phyloP scores from a whole-genome alignment of 2,329 filamentous ascomycete species.

The Fusarium concolor region DNA sequence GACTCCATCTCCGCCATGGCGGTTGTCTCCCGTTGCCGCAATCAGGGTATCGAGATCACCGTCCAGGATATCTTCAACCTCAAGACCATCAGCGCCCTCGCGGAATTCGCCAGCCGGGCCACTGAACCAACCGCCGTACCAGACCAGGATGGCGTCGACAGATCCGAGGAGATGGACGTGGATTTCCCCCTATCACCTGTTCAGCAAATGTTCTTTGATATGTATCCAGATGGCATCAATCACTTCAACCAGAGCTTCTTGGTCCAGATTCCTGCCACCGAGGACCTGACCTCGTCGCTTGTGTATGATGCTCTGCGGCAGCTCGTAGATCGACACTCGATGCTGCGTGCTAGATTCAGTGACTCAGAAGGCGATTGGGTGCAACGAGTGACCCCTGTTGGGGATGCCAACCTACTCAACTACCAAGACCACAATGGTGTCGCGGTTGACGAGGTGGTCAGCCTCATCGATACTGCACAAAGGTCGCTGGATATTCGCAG shows the following conservation, averaged over 20 bases:
- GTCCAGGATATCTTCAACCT: neutral
- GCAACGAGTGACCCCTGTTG: neutral
- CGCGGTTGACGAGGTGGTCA: neutral
- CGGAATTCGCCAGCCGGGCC: neutral
- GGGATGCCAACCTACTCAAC: neutral
- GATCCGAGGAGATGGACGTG: neutral
- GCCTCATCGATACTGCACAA: neutral
- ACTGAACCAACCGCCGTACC: neutral
- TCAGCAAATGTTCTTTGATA: neutral
- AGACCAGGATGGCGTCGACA: neutral
- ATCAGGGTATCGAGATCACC: neutral
- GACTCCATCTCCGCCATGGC: neutral
- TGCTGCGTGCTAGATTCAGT: neutral
- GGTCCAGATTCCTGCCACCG: neutral
- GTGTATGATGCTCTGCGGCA: neutral
- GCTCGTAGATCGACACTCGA: neutral
- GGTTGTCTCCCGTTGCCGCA: neutral
- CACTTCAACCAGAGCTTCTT: slow-evolving; percentile 8
- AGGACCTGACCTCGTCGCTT: neutral
- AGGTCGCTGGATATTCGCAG: neutral
- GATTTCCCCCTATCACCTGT: neutral
- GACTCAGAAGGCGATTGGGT: neutral
- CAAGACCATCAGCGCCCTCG: neutral
- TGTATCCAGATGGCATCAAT: neutral
- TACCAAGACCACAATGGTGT: neutral